Percentiles rank a stretch among this genome's conserved stretches.
phyloP scores from a whole-genome alignment of 2,329 filamentous ascomycete genomes.

The Aspergillus uvarum region DNA sequence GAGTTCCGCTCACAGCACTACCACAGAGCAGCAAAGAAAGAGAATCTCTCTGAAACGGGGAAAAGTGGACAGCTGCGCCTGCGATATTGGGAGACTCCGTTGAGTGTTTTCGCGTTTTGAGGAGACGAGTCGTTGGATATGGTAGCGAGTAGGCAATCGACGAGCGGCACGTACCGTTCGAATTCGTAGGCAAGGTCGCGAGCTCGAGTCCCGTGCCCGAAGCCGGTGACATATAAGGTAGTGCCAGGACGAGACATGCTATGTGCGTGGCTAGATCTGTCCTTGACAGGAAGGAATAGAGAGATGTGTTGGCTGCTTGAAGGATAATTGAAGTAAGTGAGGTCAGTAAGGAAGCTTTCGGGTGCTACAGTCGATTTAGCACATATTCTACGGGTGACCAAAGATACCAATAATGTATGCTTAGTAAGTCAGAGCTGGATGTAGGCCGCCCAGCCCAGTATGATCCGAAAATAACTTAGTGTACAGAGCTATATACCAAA shows the following conservation, averaged over 20 bases:
- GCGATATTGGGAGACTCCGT: constrained; percentile 27
- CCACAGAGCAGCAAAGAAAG: constrained; percentile 5
- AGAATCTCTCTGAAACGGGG: constrained; percentile 14
- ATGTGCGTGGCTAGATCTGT: neutral
- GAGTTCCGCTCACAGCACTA: neutral
- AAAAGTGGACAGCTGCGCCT: constrained; percentile 18
- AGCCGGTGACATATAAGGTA: constrained; percentile 97
- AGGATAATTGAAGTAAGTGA: neutral
- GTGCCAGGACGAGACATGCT: constrained; percentile 88
- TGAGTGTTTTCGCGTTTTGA: constrained; percentile 38
- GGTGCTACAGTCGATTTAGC: neutral
- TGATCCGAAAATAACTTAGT: neutral
- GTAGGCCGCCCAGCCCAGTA: too few relatives aligned
- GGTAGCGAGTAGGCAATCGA: constrained; percentile 42
- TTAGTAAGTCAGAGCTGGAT: neutral
- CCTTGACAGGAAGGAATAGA: neutral
- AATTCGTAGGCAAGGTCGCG: constrained; percentile 99
- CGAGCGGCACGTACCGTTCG: constrained; percentile 91
- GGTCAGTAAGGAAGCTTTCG: neutral
- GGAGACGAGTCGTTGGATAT: constrained; percentile 37
- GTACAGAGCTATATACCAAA: too few relatives aligned
- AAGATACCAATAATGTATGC: neutral
- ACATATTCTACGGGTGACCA: neutral
- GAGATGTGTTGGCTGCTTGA: neutral
- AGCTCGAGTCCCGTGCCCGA: constrained; percentile 96